Base-by-base conservation (phyloP, 169 alveolate species). In the Plasmodium vivax region DNA sequence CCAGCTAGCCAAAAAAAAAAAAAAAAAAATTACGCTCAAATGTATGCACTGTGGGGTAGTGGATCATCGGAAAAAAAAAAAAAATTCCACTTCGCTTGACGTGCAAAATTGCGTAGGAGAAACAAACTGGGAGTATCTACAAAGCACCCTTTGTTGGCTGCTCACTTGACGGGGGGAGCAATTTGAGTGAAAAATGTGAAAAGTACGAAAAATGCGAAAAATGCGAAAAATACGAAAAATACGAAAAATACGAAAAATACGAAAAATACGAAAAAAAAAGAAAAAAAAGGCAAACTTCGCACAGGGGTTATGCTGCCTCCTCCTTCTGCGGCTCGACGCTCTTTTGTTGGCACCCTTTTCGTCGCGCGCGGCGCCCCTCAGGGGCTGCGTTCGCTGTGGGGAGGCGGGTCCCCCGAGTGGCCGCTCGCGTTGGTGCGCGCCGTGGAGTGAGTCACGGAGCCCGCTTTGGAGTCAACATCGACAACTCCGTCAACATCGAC, bases 1-100 rank as follows among this genome's bases (percentile, higher is more conserved):
- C 62, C 62, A 51, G 62, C 62, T 51, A 51, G 7, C 73, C 62
- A 58, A 47, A 80, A n/a, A n/a, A 79, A 79, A 45, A 79, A 79
- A 27, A 16, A 90, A 90, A 80, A 43, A 51, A 32, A 30, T 38
- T 77, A 34, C 45, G 34, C 45, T 38, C 36, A 77, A 38, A 27
- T 77, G 58, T 77, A 77, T 38, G 58, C 45, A 45, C 45, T 38
- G 19, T 51, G 23, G 27, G 8, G 23, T 0, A 14, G 23, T 51
- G 23, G 62, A 14, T 51, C 62, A 51, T 51, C 58, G 45, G 45
- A 75, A 77, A 77, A 34, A 34, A 77, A 77, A 77, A 77, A 77
- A 77, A 77, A 77, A 77, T 51, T 51, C 23, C 62, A 51, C 62
- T 51, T 51, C 16, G 62, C 62, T 51, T 51, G 58, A 47, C 58